These are phyloP conservation scores for Pseudonectria foliicola DNA, from an alignment of 2,329 filamentous ascomycete species.

Conservation along the genomic window DNA sequence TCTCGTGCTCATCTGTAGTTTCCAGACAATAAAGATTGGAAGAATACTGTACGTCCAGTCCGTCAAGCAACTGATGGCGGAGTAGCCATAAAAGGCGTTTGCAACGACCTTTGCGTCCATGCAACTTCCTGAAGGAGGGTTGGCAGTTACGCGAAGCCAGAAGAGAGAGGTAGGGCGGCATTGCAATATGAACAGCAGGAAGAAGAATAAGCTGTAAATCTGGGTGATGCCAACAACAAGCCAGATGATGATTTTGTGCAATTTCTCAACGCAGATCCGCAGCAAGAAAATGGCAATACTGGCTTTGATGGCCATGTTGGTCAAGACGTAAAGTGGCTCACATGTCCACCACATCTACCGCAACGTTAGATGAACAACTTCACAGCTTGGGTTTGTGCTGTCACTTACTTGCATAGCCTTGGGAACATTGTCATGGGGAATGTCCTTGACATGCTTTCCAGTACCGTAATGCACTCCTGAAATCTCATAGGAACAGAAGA, in stretches of 20 bases:
- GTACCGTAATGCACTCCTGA: conserved; percentile 22
- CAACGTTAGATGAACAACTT: conserved; percentile 1
- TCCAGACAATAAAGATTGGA: conserved; percentile 34
- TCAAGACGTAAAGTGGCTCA: conserved; percentile 33
- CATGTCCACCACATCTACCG: conserved; percentile 33
- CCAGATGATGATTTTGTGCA: conserved; percentile 27
- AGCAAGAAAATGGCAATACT: conserved; percentile 33
- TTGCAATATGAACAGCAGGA: conserved; percentile 33
- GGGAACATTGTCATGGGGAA: conserved; percentile 11
- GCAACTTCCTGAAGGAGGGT: conserved; percentile 26
- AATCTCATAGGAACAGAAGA: conserved; percentile 22
- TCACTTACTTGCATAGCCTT: conserved; percentile 25
- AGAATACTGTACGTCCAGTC: conserved; percentile 35
- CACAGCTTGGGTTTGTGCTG: neutral
- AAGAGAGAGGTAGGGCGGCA: conserved; percentile 32
- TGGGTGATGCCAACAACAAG: conserved; percentile 22
- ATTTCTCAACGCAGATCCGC: conserved; percentile 24
- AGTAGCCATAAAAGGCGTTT: conserved; percentile 29
- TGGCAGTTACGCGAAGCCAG: conserved; percentile 25
- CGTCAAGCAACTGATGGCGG: conserved; percentile 29
- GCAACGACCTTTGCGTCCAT: conserved; percentile 19
- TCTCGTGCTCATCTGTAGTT: conserved; percentile 31
- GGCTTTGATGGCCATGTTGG: conserved; percentile 29
- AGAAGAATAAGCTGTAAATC: conserved; percentile 29
- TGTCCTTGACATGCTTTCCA: conserved; percentile 16